phyloP scores from a whole-genome alignment of 2,329 filamentous ascomycete genomes.

The Colletotrichum orchidophilum region DNA sequence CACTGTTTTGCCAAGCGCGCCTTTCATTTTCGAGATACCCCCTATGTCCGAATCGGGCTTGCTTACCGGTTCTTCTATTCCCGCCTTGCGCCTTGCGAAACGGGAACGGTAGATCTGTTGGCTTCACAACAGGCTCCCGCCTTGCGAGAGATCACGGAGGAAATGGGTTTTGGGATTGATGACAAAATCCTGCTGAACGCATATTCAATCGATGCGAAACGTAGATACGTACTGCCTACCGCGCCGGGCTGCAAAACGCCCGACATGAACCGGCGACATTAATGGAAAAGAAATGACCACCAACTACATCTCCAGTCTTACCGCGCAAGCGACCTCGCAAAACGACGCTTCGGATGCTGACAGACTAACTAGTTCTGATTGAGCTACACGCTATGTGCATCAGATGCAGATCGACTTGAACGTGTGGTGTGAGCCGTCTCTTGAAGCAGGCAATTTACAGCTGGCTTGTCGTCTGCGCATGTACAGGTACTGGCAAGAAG shows the following conservation, averaged over 20 bases:
- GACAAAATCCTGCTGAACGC: neutral
- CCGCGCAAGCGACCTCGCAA: neutral
- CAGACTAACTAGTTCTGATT: neutral
- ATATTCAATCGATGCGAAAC: neutral
- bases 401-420: neutral
- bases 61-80: neutral
- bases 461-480: neutral
- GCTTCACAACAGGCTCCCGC: neutral
- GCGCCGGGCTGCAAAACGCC: too few species aligned
- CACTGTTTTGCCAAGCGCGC: neutral
- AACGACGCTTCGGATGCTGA: neutral
- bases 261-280: neutral
- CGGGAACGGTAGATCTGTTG: neutral
- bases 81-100: neutral
- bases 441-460: neutral
- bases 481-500: neutral
- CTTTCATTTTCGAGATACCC: slow-evolving; percentile 25
- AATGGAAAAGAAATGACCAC: neutral
- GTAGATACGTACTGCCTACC: neutral
- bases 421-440: neutral
- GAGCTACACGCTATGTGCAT: neutral
- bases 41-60: neutral
- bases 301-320: neutral
- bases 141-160: neutral
- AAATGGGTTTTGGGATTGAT: neutral